Percentiles rank a stretch among this genome's conserved stretches.
Conservation (phyloP, 73 alveolate genomes). For the Tetrahymena thermophila region DNA sequence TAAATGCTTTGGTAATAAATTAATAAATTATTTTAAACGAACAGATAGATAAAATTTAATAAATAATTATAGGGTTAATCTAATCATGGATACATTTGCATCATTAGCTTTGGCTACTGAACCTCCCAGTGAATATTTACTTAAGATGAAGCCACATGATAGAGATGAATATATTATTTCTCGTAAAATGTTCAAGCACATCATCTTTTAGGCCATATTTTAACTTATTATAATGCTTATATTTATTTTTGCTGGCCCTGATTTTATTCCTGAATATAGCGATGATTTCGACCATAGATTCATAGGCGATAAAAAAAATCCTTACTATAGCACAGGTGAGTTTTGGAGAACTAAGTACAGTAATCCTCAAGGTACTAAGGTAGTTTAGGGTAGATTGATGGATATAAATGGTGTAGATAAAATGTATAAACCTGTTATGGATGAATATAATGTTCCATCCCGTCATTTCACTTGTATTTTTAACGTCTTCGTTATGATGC, state of each 20-base stretch:
- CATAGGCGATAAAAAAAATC: not conserved
- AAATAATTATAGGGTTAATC: slow-evolving; percentile 67
- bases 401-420: slow-evolving; percentile 56
- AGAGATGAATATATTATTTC: slow-evolving; percentile 86
- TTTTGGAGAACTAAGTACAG: not conserved
- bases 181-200: slow-evolving; percentile 87
- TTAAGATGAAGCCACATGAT: slow-evolving; percentile 71
- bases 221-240: slow-evolving; percentile 64
- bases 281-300: slow-evolving; percentile 44
- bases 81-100: slow-evolving; percentile 93
- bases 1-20: slow-evolving; percentile 62
- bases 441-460: slow-evolving; percentile 60
- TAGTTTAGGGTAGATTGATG: slow-evolving; percentile 44
- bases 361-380: slow-evolving; percentile 12
- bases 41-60: not conserved
- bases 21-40: not conserved
- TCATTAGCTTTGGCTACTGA: slow-evolving; percentile 95
- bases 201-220: slow-evolving; percentile 65
- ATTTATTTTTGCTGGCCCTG: slow-evolving; percentile 60
- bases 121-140: slow-evolving; percentile 79
- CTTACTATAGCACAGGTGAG: not conserved
- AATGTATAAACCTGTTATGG: slow-evolving; percentile 43
- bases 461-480: slow-evolving; percentile 85
- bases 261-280: slow-evolving; percentile 66
- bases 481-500: slow-evolving; percentile 73